Conservation (phyloP, 805 yeast species). For the Hanseniaspora clermontiae region DNA sequence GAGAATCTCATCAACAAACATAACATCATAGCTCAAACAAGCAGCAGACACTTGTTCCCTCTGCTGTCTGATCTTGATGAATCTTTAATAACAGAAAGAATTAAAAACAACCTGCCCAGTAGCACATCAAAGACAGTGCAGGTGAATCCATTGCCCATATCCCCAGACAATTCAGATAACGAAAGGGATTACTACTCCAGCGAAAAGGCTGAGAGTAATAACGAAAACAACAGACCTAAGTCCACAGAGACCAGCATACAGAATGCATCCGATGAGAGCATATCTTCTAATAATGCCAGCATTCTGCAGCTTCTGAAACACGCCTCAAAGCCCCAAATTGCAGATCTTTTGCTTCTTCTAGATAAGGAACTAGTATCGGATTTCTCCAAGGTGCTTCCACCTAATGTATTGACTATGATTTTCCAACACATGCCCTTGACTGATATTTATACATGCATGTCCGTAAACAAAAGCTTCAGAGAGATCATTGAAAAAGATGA, state of each 20-base stretch:
- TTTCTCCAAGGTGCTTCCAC: constrained; percentile 54
- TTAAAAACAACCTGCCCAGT: background rate
- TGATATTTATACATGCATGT: constrained; percentile 47
- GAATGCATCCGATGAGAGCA: background rate
- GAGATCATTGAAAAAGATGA: constrained; percentile 46
- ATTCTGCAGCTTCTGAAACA: constrained; percentile 15
- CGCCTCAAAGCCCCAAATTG: constrained; percentile 40
- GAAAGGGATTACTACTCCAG: constrained; percentile 5
- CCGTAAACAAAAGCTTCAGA: constrained; percentile 62
- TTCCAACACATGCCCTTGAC: constrained; percentile 50
- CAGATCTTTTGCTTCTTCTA: constrained; percentile 43
- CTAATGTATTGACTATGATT: constrained; percentile 58
- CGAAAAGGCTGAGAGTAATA: constrained; percentile 22
- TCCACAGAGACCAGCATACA: background rate
- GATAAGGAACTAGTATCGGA: constrained; percentile 56
- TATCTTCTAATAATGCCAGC: background rate
- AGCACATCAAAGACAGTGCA: background rate
- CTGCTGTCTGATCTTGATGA: background rate
- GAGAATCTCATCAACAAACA: constrained; percentile 4
- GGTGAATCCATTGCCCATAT: constrained; percentile 21
- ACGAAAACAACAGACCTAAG: constrained; percentile 17
- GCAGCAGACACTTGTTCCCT: constrained; percentile 1
- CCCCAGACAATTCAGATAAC: constrained; percentile 6
- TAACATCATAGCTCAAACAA: constrained; percentile 1
- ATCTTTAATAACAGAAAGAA: background rate